phyloP scores from a whole-genome alignment of 306 rosid species.

The Begonia fuchsioides region DNA sequence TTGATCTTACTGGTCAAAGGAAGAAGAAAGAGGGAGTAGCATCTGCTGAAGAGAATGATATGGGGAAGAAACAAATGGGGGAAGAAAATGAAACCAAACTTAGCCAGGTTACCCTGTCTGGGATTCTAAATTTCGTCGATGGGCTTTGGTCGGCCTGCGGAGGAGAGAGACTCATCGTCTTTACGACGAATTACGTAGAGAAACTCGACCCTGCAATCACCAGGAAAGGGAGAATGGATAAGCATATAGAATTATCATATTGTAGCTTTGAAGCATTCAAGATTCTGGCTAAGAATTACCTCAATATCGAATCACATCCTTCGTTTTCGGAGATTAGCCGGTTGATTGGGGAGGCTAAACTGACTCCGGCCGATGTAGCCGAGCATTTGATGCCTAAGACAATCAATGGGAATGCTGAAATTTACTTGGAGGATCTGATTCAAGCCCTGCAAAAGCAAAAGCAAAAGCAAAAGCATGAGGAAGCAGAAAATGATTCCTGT shows the following conservation, averaged over 20 bases:
- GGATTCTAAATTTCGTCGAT: slow-evolving; percentile 66
- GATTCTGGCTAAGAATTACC: slow-evolving; percentile 49
- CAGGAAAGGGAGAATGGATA: slow-evolving; percentile 82
- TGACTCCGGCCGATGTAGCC: slow-evolving; percentile 83
- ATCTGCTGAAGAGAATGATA: slow-evolving; percentile 11
- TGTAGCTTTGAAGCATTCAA: slow-evolving; percentile 62
- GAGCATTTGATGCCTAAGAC: slow-evolving; percentile 80
- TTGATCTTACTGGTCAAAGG: slow-evolving; percentile 53
- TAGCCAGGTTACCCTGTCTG: slow-evolving; percentile 56
- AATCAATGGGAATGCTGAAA: slow-evolving; percentile 13
- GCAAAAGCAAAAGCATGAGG: slow-evolving; percentile 22
- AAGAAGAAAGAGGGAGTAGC: slow-evolving; percentile 22
- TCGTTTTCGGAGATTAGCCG: slow-evolving; percentile 19
- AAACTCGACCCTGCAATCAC: slow-evolving; percentile 76
- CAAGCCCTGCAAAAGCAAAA: slow-evolving; percentile 27
- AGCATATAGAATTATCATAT: slow-evolving; percentile 50
- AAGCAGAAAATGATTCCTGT: no score
- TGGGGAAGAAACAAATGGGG: slow-evolving; percentile 18
- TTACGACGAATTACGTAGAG: slow-evolving; percentile 71
- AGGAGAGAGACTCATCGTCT: slow-evolving; percentile 55
- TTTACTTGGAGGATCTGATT: slow-evolving; percentile 34
- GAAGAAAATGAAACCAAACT: slow-evolving; percentile 28
- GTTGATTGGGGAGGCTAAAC: slow-evolving; percentile 21
- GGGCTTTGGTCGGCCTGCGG: slow-evolving; percentile 84
- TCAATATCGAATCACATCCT: slow-evolving; percentile 34